phyloP scores from a whole-genome alignment of 1,284 basidiomycete genomes.

The Prillingera fragicola region DNA sequence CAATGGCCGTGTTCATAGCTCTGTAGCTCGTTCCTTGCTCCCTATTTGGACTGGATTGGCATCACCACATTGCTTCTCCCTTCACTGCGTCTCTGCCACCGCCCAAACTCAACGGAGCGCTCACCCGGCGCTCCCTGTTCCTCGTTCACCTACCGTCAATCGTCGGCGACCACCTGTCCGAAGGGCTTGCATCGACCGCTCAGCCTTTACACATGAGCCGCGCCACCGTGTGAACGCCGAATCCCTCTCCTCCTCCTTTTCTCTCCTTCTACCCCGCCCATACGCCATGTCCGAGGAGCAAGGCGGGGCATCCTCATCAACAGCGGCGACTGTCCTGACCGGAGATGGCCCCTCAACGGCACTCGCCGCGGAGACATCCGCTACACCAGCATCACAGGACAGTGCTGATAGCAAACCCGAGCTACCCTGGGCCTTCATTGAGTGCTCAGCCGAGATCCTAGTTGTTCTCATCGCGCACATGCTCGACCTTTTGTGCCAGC shows the following conservation, averaged over 20 bases:
- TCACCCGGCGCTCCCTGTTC: too few relatives aligned
- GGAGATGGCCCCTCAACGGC: neutral
- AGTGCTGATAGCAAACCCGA: conserved; percentile 15
- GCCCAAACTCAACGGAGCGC: too few relatives aligned
- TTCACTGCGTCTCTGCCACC: too few relatives aligned
- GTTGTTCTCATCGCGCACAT: conserved; percentile 87
- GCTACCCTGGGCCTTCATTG: conserved; percentile 50
- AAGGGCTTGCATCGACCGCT: too few relatives aligned
- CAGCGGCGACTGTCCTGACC: neutral
- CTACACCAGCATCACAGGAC: neutral
- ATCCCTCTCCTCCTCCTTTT: neutral
- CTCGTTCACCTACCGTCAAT: too few relatives aligned
- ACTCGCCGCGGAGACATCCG: neutral
- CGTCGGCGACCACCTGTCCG: too few relatives aligned
- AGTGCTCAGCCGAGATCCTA: conserved; percentile 71
- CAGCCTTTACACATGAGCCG: too few relatives aligned
- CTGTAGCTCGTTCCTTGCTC: too few relatives aligned
- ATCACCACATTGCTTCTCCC: too few relatives aligned
- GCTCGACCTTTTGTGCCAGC: conserved; percentile 81
- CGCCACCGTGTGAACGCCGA: conserved; percentile 4
- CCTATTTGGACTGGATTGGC: too few relatives aligned
- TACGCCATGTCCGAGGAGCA: conserved; percentile 8
- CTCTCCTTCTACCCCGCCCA: conserved; percentile 3
- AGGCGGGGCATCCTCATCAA: conserved; percentile 6
- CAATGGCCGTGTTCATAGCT: too few relatives aligned